Conservation (phyloP, 495 filamentous ascomycete genomes). For the Mycothermus thermophilus region DNA sequence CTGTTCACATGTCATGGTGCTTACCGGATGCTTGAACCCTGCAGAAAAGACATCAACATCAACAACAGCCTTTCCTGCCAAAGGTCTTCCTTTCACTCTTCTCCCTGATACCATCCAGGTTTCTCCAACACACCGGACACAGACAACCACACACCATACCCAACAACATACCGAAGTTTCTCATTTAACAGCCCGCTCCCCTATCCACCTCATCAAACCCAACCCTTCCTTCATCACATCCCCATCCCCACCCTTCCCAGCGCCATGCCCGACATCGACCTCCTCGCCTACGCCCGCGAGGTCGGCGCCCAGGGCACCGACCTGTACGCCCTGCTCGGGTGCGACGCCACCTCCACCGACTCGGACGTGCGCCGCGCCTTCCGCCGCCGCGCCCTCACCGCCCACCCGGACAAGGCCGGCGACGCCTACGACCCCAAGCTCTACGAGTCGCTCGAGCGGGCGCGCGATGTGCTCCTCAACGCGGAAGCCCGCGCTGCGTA, state of each 20-base stretch:
- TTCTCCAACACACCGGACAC: no score
- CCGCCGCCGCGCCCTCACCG: conserved; percentile 30
- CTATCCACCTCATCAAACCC: no score
- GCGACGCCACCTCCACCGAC: conserved; percentile 27
- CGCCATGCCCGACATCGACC: conserved; percentile 14
- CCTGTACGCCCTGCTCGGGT: conserved; percentile 31
- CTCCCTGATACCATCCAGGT: no score
- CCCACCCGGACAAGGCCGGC: conserved; percentile 38
- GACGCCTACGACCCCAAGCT: conserved; percentile 30
- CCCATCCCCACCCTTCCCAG: neutral
- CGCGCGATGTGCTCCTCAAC: conserved; percentile 30
- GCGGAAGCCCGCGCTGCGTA: conserved; percentile 28
- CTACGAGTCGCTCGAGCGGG: conserved; percentile 34
- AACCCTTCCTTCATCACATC: neutral
- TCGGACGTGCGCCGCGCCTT: conserved; percentile 35
- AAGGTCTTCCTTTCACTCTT: no score
- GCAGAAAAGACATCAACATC: no score
- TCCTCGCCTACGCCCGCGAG: conserved; percentile 27
- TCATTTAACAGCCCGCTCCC: no score
- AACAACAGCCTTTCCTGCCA: no score
- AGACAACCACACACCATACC: no score
- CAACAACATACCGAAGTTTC: no score
- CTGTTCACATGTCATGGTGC: no score
- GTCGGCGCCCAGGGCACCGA: conserved; percentile 27
- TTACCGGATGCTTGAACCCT: no score